Conservation (phyloP, 441 rosid genomes). For the Euphorbia neoarborescens region DNA sequence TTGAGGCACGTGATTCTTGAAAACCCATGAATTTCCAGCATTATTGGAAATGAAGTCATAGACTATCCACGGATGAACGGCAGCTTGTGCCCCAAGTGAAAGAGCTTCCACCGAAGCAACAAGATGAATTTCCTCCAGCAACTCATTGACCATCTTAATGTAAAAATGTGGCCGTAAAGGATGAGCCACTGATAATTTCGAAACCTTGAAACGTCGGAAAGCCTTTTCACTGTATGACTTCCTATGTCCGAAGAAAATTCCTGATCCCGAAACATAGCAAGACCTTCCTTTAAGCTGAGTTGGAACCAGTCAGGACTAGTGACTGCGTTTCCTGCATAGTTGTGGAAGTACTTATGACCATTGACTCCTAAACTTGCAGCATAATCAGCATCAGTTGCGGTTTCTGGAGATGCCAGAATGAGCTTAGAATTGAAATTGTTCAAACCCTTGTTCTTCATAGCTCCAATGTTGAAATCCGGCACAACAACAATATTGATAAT, state of each 20-base stretch:
- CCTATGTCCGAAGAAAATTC: conserved; percentile 99
- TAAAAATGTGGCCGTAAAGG: conserved; percentile 97
- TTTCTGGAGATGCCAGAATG: conserved; percentile 95
- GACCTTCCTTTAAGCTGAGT: conserved; percentile 98
- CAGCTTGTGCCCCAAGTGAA: conserved; percentile 59
- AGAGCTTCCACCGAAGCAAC: conserved; percentile 88
- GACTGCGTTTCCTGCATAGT: conserved; percentile 95
- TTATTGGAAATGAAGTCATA: conserved; percentile 92
- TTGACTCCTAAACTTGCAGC: conserved; percentile 93
- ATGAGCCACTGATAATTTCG: conserved; percentile 92
- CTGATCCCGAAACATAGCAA: conserved; percentile 97
- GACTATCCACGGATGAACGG: conserved; percentile 86
- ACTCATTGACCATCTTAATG: conserved; percentile 65
- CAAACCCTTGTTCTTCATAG: conserved; percentile 98
- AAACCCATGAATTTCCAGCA: conserved; percentile 97
- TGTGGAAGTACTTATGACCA: conserved; percentile 98
- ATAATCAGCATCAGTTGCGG: conserved; percentile 90
- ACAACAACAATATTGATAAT: conserved; percentile 94
- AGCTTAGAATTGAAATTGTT: conserved; percentile 94
- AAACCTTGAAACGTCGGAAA: conserved; percentile 88
- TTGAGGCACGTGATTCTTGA: conserved; percentile 59
- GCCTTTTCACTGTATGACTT: conserved; percentile 90
- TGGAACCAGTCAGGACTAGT: conserved; percentile 99
- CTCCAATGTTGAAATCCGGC: conserved; percentile 99
- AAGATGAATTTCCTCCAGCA: conserved; percentile 85